Evolutionary conservation across 495 filamentous ascomycete species (phyloP).

Genomic region (Rhypophila decipiens): DNA sequence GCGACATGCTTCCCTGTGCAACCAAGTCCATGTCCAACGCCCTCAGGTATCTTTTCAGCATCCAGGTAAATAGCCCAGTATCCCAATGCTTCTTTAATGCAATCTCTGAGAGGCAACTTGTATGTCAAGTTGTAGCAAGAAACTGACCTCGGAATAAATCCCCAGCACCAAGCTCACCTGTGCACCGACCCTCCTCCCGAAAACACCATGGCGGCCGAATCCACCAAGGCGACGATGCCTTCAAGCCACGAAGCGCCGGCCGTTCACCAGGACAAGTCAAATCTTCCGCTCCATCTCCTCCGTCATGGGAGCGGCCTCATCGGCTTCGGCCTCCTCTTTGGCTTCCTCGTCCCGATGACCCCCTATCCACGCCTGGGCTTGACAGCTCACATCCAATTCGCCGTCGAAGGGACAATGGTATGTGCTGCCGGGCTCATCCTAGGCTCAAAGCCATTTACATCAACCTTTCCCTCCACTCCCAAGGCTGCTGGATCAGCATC

Average conservation of each 20-base stretch:
- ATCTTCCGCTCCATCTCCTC: slow-evolving; percentile 11
- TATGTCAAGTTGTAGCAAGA: too few relatives aligned
- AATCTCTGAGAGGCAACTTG: too few relatives aligned
- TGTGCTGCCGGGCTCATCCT: slow-evolving; percentile 6
- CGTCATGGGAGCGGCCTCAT: slow-evolving; percentile 11
- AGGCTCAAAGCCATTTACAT: slow-evolving; percentile 5
- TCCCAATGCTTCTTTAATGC: too few relatives aligned
- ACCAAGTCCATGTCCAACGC: too few relatives aligned
- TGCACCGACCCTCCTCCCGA: too few relatives aligned
- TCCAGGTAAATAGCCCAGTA: too few relatives aligned
- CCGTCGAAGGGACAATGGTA: slow-evolving; percentile 13
- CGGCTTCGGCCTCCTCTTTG: slow-evolving; percentile 11
- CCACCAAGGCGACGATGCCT: too few relatives aligned
- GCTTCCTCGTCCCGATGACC: slow-evolving; percentile 10
- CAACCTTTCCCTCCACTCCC: neutral
- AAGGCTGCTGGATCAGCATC: neutral
- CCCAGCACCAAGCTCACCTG: too few relatives aligned
- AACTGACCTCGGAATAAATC: too few relatives aligned
- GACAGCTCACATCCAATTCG: slow-evolving; percentile 15
- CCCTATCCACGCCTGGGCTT: slow-evolving; percentile 12
- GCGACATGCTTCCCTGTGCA: too few relatives aligned
- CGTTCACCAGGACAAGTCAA: neutral
- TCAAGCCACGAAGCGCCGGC: neutral
- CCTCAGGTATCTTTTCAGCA: too few relatives aligned
- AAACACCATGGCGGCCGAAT: too few relatives aligned